Conservation (phyloP, 1,139 yeast species). For the Suhomyces anneliseae region DNA sequence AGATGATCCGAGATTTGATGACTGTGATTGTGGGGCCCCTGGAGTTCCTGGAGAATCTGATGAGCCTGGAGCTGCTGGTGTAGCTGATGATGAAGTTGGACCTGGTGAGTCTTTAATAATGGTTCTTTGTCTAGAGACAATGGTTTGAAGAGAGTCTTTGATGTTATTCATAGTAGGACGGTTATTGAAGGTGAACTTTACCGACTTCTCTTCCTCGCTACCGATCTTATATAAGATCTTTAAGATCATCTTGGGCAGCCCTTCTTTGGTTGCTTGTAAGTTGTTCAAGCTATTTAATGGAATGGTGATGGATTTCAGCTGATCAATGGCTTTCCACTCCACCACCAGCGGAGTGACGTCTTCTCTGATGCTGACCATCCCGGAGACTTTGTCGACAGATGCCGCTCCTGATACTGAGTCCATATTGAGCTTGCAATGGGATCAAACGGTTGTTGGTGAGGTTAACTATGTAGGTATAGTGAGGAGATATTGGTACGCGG, state of each 20-base stretch:
- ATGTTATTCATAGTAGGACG: slow-evolving; percentile 75
- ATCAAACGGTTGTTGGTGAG: not conserved
- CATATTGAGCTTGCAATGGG: slow-evolving; percentile 16
- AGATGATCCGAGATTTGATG: slow-evolving; percentile 5
- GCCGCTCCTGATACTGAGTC: slow-evolving; percentile 63
- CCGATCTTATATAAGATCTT: slow-evolving; percentile 49
- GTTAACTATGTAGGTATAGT: too few species aligned
- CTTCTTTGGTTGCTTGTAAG: slow-evolving; percentile 74
- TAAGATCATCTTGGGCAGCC: slow-evolving; percentile 67
- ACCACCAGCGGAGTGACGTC: slow-evolving; percentile 64
- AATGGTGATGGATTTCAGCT: slow-evolving; percentile 47
- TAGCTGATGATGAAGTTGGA: slow-evolving; percentile 13
- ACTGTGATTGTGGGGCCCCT: slow-evolving; percentile 1
- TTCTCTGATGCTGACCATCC: slow-evolving; percentile 65
- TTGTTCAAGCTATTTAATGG: slow-evolving; percentile 55
- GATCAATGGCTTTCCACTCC: slow-evolving; percentile 72
- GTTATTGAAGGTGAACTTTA: slow-evolving; percentile 63
- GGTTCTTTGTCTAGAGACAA: slow-evolving; percentile 67
- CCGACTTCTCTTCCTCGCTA: slow-evolving; percentile 45
- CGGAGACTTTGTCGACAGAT: slow-evolving; percentile 62
- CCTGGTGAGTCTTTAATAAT: slow-evolving; percentile 29
- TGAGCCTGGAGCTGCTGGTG: slow-evolving; percentile 8
- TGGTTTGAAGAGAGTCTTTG: slow-evolving; percentile 67
- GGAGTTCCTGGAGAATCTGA: slow-evolving; percentile 7
- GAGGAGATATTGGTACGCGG: not conserved